These are phyloP conservation scores for Paecilomyces fulvus DNA, from an alignment of 2,329 filamentous ascomycete genomes.

Conservation along the genomic window DNA sequence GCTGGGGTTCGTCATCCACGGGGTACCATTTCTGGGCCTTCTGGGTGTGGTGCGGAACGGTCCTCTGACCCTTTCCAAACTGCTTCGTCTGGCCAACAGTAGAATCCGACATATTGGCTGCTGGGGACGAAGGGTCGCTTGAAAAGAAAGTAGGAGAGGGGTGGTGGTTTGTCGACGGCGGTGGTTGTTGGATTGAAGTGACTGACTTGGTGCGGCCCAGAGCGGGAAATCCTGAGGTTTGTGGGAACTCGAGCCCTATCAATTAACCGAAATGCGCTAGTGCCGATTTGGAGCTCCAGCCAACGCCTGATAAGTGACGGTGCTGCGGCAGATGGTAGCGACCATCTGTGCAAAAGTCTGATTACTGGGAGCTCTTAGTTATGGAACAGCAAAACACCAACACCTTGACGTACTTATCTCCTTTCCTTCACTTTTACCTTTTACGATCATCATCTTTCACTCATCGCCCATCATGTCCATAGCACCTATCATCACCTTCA, in stretches of 20 bases:
- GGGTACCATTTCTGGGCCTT: constrained; percentile 99
- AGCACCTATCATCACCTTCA: constrained; percentile 85
- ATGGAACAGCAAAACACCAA: constrained; percentile 9
- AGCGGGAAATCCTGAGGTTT: constrained; percentile 33
- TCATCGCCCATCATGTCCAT: constrained; percentile 63
- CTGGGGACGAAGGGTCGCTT: constrained; percentile 31
- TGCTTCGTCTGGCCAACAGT: constrained; percentile 65
- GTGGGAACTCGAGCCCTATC: constrained; percentile 37
- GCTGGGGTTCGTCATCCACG: constrained; percentile 78
- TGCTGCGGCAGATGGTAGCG: constrained; percentile 7
- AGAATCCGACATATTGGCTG: constrained; percentile 48
- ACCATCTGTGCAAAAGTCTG: constrained; percentile 9
- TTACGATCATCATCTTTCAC: not conserved
- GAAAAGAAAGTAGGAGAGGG: constrained; percentile 23
- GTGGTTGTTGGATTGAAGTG: constrained; percentile 34
- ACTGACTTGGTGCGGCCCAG: constrained; percentile 29
- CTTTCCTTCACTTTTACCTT: not conserved
- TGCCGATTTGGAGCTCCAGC: constrained; percentile 21
- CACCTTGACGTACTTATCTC: not conserved
- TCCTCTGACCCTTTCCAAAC: constrained; percentile 94
- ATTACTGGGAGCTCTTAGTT: not conserved
- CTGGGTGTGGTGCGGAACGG: constrained; percentile 75
- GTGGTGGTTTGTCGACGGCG: constrained; percentile 35
- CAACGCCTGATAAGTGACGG: constrained; percentile 3
- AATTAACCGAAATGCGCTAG: constrained; percentile 32